Evolutionary conservation across 2,329 filamentous ascomycete genomes (phyloP).

Genomic region (Pseudocercospora eumusae): DNA sequence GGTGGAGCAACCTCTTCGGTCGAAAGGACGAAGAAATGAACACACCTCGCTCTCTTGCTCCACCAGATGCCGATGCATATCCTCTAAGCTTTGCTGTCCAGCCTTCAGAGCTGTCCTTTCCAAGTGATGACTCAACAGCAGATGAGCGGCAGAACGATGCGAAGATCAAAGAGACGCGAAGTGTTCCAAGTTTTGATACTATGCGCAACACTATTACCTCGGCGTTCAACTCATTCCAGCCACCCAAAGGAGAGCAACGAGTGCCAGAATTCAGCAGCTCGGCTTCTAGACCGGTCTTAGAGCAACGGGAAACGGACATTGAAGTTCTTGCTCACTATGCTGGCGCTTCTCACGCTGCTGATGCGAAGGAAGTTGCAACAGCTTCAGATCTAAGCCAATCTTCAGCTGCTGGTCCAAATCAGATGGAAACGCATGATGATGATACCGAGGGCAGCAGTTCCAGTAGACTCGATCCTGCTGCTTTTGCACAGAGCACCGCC

Average conservation of each 20-base stretch:
- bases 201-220: constrained; percentile 10
- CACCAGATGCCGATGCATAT: constrained; percentile 13
- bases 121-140: background rate
- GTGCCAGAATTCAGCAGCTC: background rate
- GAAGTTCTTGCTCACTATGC: constrained; percentile 12
- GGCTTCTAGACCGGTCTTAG: constrained; percentile 17
- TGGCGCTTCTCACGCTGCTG: background rate
- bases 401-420: background rate
- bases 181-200: constrained; percentile 9
- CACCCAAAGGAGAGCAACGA: background rate
- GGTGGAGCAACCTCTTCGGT: constrained; percentile 91
- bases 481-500: constrained; percentile 27
- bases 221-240: constrained; percentile 9
- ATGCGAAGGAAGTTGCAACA: background rate
- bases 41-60: constrained; percentile 45
- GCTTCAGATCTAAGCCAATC: background rate
- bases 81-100: background rate
- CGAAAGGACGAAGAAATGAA: constrained; percentile 94
- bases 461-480: constrained; percentile 23
- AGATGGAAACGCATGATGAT: constrained; percentile 12
- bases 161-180: background rate
- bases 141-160: background rate
- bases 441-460: constrained; percentile 10
- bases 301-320: constrained; percentile 20
- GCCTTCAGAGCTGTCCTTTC: constrained; percentile 9